Conservation (phyloP, 1,139 yeast species). For the Suhomyces yuchorum region DNA sequence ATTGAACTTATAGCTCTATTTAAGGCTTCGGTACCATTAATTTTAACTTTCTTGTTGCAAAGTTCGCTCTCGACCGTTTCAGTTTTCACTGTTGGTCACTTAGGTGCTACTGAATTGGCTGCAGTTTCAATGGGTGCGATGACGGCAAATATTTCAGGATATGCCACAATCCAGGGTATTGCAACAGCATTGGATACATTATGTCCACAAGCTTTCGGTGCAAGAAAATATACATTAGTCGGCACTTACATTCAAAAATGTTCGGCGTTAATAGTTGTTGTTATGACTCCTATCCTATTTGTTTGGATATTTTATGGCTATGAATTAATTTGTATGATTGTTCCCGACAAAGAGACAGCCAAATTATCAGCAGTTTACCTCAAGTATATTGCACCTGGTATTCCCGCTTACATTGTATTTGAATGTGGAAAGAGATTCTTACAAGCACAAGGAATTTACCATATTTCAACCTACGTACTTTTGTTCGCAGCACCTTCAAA, state of each 20-base stretch:
- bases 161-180: constrained; percentile 59
- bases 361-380: constrained; percentile 53
- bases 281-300: constrained; percentile 52
- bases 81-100: constrained; percentile 59
- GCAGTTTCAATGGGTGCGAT: constrained; percentile 65
- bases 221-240: constrained; percentile 52
- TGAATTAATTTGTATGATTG: constrained; percentile 35
- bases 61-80: constrained; percentile 60
- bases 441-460: constrained; percentile 57
- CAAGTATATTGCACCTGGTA: constrained; percentile 52
- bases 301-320: constrained; percentile 54
- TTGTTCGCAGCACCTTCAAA: constrained; percentile 57
- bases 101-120: constrained; percentile 59
- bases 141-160: constrained; percentile 62
- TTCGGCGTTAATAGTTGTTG: constrained; percentile 49
- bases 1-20: constrained; percentile 46
- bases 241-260: constrained; percentile 59
- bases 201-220: constrained; percentile 70
- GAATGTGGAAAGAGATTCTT: constrained; percentile 57
- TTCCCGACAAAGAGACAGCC: constrained; percentile 54
- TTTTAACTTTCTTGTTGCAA: constrained; percentile 55
- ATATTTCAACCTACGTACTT: constrained; percentile 53
- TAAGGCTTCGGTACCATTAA: constrained; percentile 52
- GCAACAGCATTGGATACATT: constrained; percentile 85
- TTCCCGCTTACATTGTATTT: constrained; percentile 56